Conservation (phyloP, 2,329 filamentous ascomycete species). For the Endoconidiophora polonica region DNA sequence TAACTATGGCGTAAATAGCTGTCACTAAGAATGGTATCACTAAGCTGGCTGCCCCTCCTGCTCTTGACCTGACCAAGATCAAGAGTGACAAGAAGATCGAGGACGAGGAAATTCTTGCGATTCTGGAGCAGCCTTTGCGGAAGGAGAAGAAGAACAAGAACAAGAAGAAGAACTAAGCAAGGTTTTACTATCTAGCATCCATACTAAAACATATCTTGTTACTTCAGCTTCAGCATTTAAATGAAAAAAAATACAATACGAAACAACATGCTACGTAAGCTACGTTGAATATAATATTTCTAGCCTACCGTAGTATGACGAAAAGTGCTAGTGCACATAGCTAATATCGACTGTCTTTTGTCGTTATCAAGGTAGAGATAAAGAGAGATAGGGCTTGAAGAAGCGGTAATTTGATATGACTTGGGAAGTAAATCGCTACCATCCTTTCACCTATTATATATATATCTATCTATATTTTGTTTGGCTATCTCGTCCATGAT, state of each 20-base stretch:
- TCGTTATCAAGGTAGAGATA: too few relatives aligned
- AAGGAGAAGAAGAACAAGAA: conserved; percentile 86
- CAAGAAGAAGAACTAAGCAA: conserved; percentile 30
- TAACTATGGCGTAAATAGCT: conserved; percentile 32
- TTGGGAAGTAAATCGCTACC: too few relatives aligned
- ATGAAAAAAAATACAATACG: conserved; percentile 8
- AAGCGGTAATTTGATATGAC: too few relatives aligned
- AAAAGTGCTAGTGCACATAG: too few relatives aligned
- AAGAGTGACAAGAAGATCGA: conserved; percentile 96
- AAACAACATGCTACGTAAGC: background rate
- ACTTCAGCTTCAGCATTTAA: background rate
- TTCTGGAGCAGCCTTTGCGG: conserved; percentile 79
- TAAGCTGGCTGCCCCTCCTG: conserved; percentile 61
- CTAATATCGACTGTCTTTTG: too few relatives aligned
- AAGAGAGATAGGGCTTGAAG: too few relatives aligned
- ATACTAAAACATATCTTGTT: background rate
- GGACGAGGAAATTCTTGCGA: conserved; percentile 88
- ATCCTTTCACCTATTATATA: too few relatives aligned
- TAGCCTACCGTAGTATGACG: too few relatives aligned
- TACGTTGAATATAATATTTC: background rate
- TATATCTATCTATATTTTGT: too few relatives aligned
- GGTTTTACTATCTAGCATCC: background rate
- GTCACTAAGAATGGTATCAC: conserved; percentile 96
- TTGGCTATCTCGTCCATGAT: too few relatives aligned
- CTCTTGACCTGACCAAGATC: conserved; percentile 63